Evolutionary conservation across 768 basidiomycete species (phyloP).

Genomic region (Porpolomopsis calyptriformis): DNA sequence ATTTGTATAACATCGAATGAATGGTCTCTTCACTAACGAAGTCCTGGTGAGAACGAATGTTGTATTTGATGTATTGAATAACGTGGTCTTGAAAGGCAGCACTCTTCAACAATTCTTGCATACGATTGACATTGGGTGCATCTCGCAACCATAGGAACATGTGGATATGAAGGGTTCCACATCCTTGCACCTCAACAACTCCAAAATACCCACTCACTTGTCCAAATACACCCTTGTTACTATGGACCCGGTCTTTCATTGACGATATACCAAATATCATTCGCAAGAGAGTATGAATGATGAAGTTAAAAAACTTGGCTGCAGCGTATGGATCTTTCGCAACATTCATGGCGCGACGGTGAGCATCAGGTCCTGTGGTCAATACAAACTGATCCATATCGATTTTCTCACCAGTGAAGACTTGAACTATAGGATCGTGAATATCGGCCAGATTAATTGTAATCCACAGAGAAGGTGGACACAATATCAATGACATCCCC

Average conservation of each 20-base stretch:
- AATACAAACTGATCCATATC: conserved; percentile 23
- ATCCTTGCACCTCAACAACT: conserved; percentile 19
- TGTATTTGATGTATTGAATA: conserved; percentile 20
- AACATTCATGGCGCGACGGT: conserved; percentile 13
- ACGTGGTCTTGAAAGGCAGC: conserved; percentile 21
- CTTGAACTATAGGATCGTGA: conserved; percentile 25
- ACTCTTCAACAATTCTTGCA: conserved; percentile 15
- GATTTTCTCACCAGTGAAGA: conserved; percentile 27
- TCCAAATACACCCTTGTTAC: conserved; percentile 10
- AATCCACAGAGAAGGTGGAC: conserved; percentile 24
- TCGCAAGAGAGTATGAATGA: conserved; percentile 19
- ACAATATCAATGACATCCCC: conserved; percentile 6
- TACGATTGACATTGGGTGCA: conserved; percentile 13
- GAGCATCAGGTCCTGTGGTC: conserved; percentile 15
- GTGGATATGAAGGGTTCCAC: conserved; percentile 21
- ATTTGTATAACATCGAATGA: conserved; percentile 14
- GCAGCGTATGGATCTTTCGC: conserved; percentile 23
- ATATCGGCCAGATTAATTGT: conserved; percentile 25
- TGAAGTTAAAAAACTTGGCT: conserved; percentile 24
- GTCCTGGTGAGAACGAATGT: conserved; percentile 24
- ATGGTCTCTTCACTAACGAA: conserved; percentile 18
- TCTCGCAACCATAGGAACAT: conserved; percentile 19
- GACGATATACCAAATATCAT: conserved; percentile 22
- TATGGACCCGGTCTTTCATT: conserved; percentile 9
- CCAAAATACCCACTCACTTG: conserved; percentile 17